These are phyloP conservation scores for Anethum foeniculum DNA, from an alignment of 140 eudicot genomes.

Conservation along the genomic window DNA sequence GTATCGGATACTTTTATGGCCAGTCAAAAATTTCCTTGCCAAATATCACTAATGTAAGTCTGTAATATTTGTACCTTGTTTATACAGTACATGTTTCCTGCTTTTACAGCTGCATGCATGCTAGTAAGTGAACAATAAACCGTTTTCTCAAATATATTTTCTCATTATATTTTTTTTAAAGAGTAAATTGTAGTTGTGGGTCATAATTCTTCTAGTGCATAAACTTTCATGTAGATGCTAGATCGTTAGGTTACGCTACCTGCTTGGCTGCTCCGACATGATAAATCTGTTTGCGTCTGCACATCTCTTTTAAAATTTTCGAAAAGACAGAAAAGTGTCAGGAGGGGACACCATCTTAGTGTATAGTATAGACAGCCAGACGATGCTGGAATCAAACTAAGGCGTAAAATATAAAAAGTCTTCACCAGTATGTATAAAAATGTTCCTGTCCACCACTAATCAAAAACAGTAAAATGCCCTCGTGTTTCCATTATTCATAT, in stretches of 20 bases:
- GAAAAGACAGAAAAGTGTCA: not conserved
- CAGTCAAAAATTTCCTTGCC: conserved; percentile 11
- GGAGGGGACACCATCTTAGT: not conserved
- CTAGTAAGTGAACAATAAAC: not conserved
- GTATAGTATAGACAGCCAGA: not conserved
- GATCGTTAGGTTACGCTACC: not conserved
- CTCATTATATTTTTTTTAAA: too few relatives aligned
- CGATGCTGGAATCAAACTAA: not conserved
- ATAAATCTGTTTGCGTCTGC: not conserved
- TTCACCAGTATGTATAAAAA: not conserved
- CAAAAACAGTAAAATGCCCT: not conserved
- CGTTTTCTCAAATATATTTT: not conserved
- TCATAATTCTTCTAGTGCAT: not conserved
- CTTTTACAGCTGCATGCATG: not conserved
- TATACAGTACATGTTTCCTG: not conserved
- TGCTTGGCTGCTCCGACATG: not conserved
- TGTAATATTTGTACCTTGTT: not conserved
- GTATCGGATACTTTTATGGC: conserved; percentile 8
- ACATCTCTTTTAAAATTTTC: not conserved
- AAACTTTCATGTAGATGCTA: not conserved
- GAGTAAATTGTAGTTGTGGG: not conserved
- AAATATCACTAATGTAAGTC: not conserved
- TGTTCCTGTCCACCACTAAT: not conserved
- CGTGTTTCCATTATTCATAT: not conserved
- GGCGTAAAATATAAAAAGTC: not conserved